Conservation (phyloP, 108 stramenopile species). For the Conticribra weissflogii region DNA sequence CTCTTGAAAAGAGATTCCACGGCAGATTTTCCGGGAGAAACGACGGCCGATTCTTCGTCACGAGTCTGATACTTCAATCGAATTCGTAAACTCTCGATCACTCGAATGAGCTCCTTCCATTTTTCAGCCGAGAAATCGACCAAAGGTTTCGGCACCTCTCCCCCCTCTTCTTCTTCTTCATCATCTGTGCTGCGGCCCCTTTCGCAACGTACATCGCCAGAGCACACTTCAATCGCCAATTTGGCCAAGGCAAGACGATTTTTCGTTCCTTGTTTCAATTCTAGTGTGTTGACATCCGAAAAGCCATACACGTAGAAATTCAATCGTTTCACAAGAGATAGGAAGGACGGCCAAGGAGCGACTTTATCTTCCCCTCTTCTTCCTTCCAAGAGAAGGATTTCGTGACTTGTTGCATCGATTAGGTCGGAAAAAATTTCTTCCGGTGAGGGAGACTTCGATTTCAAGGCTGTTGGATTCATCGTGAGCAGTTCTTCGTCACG, state of each 20-base stretch:
- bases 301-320: conserved; percentile 21
- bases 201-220: conserved; percentile 17
- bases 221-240: conserved; percentile 16
- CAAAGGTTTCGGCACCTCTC: neutral
- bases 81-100: neutral
- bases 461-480: neutral
- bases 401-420: conserved; percentile 38
- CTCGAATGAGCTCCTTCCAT: conserved; percentile 7
- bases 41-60: neutral
- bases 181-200: no score
- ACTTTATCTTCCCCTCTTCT: neutral
- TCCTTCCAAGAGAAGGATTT: conserved; percentile 20
- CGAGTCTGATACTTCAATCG: neutral
- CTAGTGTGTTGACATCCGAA: no score
- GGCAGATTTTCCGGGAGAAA: neutral
- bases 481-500: no score
- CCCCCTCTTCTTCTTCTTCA: neutral
- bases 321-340: conserved; percentile 9
- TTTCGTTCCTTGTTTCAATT: no score
- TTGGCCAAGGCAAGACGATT: conserved; percentile 28
- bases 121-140: conserved; percentile 6
- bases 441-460: conserved; percentile 10
- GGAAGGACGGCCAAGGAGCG: neutral
- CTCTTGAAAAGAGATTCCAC: neutral
- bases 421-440: conserved; percentile 20